Base-by-base conservation (phyloP, 192 early-diverging fungal genomes). In the Umbelopsis sp. region DNA sequence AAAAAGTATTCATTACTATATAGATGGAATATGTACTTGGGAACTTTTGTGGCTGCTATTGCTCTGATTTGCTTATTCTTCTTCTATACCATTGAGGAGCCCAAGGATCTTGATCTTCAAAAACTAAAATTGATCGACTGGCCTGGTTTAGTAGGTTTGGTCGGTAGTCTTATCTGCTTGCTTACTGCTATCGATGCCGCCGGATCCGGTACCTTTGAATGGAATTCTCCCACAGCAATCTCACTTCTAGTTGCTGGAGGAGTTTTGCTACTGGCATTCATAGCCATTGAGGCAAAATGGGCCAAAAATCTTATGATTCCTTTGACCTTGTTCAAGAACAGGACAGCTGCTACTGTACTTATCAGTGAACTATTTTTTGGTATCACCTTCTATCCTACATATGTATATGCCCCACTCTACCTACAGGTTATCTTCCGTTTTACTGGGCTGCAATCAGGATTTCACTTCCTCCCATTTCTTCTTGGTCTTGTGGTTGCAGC, bases 251-350 rank as follows among this genome's bases (percentile, higher is more conserved):
- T 52, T 22, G 73, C 64, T 37, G 66, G 48, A 30, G 67, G 16
- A 46, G 46, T 69, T 9, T 22, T 74, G 16, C 45, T 74, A 2
- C 8, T 66, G 4, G 69, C 70, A n/a, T 92, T 92, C 68, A 77
- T 78, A 3, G 76, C 76, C 35, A 78, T 93, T 49, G 93, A 97
- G 78, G 72, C 78, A 49, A 85, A 85, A 64, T 52, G 87, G 13
- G 80, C 93, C 1, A 64, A 71, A 18, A 88, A 87, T 51, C 93
- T 94, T 18, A 81, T 95, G 41, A 81, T 92, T 30, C 88, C 91
- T n/a, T 53, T 74, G 25, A 64, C 65, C 8, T 50, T 93, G 35
- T 90, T 92, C 73, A 80, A 78, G 49, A 83, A 82, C 73, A 72
- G 80, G 15, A 84, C 69, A 44, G 55, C 52, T 61, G 41, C 27